A percentile compares a stretch with the other conserved stretches of the same genome.
Evolutionary conservation across 805 yeast genomes (phyloP).

Genomic region (Saturnispora quitensis): DNA sequence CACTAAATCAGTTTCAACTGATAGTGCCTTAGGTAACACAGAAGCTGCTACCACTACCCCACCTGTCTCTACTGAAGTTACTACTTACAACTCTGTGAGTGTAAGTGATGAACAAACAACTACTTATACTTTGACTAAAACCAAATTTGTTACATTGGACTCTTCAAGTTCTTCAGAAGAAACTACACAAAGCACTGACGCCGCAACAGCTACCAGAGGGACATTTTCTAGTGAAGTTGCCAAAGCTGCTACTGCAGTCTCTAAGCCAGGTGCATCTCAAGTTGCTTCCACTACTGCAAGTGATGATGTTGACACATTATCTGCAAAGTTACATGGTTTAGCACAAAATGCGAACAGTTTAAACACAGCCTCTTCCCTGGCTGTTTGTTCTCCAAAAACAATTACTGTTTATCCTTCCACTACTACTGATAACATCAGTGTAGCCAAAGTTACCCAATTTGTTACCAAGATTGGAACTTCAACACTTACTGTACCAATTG

Average conservation of each 20-base stretch:
- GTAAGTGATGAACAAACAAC: slow-evolving; percentile 12
- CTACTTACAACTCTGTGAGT: slow-evolving; percentile 5
- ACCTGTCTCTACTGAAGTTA: slow-evolving; percentile 2
- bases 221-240: not conserved
- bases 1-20: not conserved
- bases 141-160: slow-evolving; percentile 12
- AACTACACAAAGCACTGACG: not conserved
- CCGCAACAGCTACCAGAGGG: not conserved
- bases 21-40: not conserved
- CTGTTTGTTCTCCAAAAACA: slow-evolving; percentile 5
- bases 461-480: slow-evolving; percentile 8
- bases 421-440: slow-evolving; percentile 7
- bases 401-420: slow-evolving; percentile 2
- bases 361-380: slow-evolving; percentile 2
- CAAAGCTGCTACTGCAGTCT: not conserved
- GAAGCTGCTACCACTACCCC: not conserved
- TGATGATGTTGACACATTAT: not conserved
- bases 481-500: slow-evolving; percentile 27
- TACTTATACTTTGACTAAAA: slow-evolving; percentile 14
- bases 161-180: not conserved
- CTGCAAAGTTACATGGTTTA: not conserved
- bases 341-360: not conserved
- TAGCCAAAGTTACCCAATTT: not conserved
- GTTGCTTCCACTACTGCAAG: not conserved
- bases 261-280: not conserved